Base-by-base conservation (phyloP, 805 yeast species). In the Candida ovalis region DNA sequence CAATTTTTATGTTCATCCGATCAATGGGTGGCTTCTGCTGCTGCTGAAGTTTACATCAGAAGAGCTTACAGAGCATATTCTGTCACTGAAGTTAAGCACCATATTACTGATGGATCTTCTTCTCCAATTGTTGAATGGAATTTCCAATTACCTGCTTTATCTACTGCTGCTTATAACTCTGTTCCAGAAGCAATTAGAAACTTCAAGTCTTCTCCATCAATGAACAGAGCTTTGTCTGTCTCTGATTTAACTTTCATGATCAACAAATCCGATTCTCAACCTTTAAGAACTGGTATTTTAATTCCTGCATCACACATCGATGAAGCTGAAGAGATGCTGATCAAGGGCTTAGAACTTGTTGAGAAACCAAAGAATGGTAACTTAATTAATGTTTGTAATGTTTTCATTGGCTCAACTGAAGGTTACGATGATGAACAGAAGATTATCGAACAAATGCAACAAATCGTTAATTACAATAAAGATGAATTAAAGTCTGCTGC, bases 11-110 rank as follows among this genome's bases (percentile, higher is more conserved):
- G 78, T 47, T 86, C 88, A 58, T 62, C 77, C 12, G 97, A 95
- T 62, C 87, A 86, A 42, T 88, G 88, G 77, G 92, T 94, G 51
- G 86, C 92, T 3, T 80, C 92, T 56, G 98, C 99, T 33, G 98
- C 99, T 33, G 89, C 96, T 41, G 97, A 94, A 71, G 96, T 94
- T 50, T 94, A 94, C 69, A 84, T 91, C 51, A 86, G 98, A 68
- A 86, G 99, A 68, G 96, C 98, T 40, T 94, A 91, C 75, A 83
- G 98, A 63, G 98, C 98, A 35, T 94, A 95, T 72, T 84, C 89
- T 37, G 84, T 94, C 52, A 84, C 88, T 47, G 86, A 84, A 54
- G 78, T 95, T 46, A 71, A 74, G 46, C 88, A 88, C 62, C 80
- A 77, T 53, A 70, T 72, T 58, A 66, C 73, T 30, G 50, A 55